Percentiles rank a stretch among this genome's conserved stretches.
Conservation (phyloP, 768 basidiomycete genomes). For the Lactifluus pinguis region DNA sequence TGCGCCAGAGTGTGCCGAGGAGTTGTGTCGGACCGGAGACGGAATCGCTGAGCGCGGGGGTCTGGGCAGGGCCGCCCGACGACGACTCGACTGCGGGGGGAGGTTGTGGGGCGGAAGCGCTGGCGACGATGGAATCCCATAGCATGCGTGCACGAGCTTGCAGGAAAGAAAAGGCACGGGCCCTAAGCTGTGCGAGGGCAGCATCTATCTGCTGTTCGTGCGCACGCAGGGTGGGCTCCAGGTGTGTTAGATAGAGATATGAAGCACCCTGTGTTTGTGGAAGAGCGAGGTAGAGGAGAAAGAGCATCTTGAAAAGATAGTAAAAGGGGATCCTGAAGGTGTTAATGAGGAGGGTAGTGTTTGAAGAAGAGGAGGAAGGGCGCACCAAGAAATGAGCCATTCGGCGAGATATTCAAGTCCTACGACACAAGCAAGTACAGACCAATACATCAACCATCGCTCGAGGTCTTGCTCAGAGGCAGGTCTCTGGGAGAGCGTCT, state of each 20-base stretch:
- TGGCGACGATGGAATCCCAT: conserved; percentile 55
- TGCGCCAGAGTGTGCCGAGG: conserved; percentile 60
- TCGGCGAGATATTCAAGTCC: conserved; percentile 78
- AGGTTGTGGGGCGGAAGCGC: conserved; percentile 36
- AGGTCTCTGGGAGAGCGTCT: conserved; percentile 80
- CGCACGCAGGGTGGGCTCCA: conserved; percentile 73
- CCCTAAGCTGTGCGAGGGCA: conserved; percentile 57
- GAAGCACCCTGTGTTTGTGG: conserved; percentile 86
- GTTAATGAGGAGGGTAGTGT: not conserved
- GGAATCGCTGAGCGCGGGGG: conserved; percentile 43
- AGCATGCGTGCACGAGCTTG: conserved; percentile 53
- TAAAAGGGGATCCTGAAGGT: conserved; percentile 79
- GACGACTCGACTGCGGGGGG: conserved; percentile 19
- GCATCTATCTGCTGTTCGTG: conserved; percentile 85
- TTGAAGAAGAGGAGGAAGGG: not conserved
- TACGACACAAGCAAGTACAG: conserved; percentile 75
- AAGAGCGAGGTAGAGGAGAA: conserved; percentile 83
- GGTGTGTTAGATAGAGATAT: conserved; percentile 70
- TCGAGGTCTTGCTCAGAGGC: conserved; percentile 80
- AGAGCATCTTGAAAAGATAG: conserved; percentile 67
- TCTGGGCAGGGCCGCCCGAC: conserved; percentile 25
- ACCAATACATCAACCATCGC: conserved; percentile 97
- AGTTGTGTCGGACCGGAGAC: conserved; percentile 59
- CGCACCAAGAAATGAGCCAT: conserved; percentile 82
- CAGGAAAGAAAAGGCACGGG: conserved; percentile 49